These are phyloP conservation scores for Dysphania ambrosioides DNA, from an alignment of 148 eudicot species.

Conservation along the genomic window DNA sequence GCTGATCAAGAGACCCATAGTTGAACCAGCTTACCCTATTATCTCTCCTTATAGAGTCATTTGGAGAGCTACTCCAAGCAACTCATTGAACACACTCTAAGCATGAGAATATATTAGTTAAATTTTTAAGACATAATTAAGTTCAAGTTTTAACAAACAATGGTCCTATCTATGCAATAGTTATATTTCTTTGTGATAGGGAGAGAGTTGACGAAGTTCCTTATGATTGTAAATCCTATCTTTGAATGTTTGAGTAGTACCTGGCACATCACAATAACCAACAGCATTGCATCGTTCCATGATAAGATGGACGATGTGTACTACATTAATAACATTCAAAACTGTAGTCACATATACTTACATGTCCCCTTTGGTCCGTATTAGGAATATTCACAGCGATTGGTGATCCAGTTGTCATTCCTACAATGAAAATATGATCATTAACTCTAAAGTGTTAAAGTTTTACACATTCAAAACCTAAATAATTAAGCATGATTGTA, in stretches of 20 bases:
- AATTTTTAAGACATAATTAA: background rate
- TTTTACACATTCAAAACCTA: background rate
- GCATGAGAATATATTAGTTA: too few relatives aligned
- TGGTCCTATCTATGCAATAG: background rate
- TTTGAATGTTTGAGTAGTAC: background rate
- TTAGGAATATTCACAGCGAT: slow-evolving; percentile 87
- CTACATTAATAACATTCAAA: background rate
- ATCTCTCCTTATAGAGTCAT: too few relatives aligned
- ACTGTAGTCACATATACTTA: slow-evolving; percentile 35
- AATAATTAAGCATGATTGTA: too few relatives aligned
- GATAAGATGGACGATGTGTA: background rate
- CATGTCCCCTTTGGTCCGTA: slow-evolving; percentile 95
- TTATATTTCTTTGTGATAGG: background rate
- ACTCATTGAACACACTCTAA: too few relatives aligned
- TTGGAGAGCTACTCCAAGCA: too few relatives aligned
- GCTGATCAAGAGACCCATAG: too few relatives aligned
- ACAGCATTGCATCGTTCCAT: background rate
- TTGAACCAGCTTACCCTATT: too few relatives aligned
- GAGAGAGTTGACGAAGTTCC: background rate
- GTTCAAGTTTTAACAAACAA: too few relatives aligned
- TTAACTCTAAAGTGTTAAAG: slow-evolving; percentile 6
- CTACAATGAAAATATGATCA: slow-evolving; percentile 35
- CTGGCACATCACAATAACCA: background rate
- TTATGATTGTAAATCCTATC: background rate
- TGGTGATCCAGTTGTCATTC: slow-evolving; percentile 89